Evolutionary conservation across 2,329 filamentous ascomycete genomes (phyloP).

Genomic region (Phyllosticta citribraziliensis): DNA sequence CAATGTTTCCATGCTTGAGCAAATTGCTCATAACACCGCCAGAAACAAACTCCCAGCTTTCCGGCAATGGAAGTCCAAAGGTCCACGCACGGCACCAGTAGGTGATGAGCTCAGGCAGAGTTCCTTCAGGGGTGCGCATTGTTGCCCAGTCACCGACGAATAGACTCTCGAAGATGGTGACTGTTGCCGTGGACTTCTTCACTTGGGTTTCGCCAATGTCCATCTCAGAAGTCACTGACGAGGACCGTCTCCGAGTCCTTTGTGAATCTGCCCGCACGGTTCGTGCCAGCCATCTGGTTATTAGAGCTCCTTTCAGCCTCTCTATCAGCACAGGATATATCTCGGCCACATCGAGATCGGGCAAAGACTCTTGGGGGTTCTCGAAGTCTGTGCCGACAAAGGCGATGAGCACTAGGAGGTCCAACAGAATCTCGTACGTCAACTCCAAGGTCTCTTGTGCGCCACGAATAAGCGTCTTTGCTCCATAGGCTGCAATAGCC

Average conservation of each 20-base stretch:
- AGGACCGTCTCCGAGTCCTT: not conserved
- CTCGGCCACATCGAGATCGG: slow-evolving; percentile 51
- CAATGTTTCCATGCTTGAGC: slow-evolving; percentile 32
- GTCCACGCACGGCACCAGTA: slow-evolving; percentile 39
- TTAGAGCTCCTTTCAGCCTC: slow-evolving; percentile 26
- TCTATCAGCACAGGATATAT: slow-evolving; percentile 57
- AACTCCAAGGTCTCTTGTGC: slow-evolving; percentile 69
- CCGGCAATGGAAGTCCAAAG: slow-evolving; percentile 15
- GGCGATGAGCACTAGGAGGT: slow-evolving; percentile 70
- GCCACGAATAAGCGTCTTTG: slow-evolving; percentile 62
- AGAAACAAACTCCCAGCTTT: slow-evolving; percentile 24
- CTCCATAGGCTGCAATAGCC: slow-evolving; percentile 63
- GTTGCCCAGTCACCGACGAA: slow-evolving; percentile 26
- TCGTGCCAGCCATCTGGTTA: slow-evolving; percentile 24
- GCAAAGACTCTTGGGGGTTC: slow-evolving; percentile 54
- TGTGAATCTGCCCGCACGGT: slow-evolving; percentile 4
- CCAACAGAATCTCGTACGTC: slow-evolving; percentile 65
- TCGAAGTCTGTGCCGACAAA: slow-evolving; percentile 81
- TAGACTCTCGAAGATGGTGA: slow-evolving; percentile 29
- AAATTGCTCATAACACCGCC: slow-evolving; percentile 36
- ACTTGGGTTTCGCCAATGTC: slow-evolving; percentile 5
- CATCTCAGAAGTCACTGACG: not conserved
- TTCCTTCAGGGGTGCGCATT: slow-evolving; percentile 22
- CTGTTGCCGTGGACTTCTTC: slow-evolving; percentile 7
- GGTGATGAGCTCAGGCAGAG: slow-evolving; percentile 28